These are phyloP conservation scores for Trichoderma orchidacearum DNA, from an alignment of 495 filamentous ascomycete species.

Conservation along the genomic window DNA sequence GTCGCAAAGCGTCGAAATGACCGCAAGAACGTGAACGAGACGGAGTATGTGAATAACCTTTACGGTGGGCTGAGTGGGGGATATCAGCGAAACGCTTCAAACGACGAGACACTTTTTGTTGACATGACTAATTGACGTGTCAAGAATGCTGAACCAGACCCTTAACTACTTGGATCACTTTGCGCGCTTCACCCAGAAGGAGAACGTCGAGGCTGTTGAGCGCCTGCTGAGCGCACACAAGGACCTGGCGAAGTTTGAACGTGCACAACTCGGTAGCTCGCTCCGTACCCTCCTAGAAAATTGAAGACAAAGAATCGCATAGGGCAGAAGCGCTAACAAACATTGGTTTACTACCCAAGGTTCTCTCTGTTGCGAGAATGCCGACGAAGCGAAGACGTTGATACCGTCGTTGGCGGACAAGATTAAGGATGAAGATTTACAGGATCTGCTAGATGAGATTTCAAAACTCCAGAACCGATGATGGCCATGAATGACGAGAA, in stretches of 20 bases:
- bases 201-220: constrained; percentile 88
- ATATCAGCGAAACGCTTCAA: background rate
- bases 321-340: constrained; percentile 1
- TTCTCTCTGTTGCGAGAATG: constrained; percentile 77
- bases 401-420: constrained; percentile 85
- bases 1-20: constrained; percentile 57
- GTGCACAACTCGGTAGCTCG: constrained; percentile 68
- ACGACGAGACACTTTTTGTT: background rate
- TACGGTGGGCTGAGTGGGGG: background rate
- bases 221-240: constrained; percentile 60
- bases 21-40: constrained; percentile 51
- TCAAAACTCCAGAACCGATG: constrained; percentile 41
- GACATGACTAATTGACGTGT: background rate
- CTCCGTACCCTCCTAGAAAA: background rate
- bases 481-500: background rate
- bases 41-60: constrained; percentile 32
- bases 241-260: constrained; percentile 80
- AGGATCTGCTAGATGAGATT: constrained; percentile 82
- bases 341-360: constrained; percentile 30
- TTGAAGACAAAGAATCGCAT: background rate
- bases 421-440: constrained; percentile 73
- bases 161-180: constrained; percentile 85
- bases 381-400: constrained; percentile 91
- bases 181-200: constrained; percentile 85
- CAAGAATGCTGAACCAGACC: constrained; percentile 61